Conservation (phyloP, 225 moss, liverwort and hornwort genomes). For the Climacium dendroides region DNA sequence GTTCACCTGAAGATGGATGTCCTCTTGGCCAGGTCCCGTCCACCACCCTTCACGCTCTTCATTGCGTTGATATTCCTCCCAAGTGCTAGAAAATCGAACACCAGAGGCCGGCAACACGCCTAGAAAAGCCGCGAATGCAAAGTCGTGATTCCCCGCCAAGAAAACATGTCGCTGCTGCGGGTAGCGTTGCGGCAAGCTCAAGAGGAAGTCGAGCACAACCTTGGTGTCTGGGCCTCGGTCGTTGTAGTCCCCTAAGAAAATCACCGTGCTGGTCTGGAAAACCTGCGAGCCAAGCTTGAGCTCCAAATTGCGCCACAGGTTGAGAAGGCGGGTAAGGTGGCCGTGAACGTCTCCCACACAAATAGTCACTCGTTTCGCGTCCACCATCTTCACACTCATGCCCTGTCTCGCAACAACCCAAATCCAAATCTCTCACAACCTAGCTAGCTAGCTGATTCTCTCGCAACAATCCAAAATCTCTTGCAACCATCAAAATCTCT, state of each 20-base stretch:
- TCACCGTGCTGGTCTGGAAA: constrained; percentile 39
- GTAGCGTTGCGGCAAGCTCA: constrained; percentile 32
- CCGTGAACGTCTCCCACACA: constrained; percentile 91
- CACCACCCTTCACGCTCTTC: constrained; percentile 86
- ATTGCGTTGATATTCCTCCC: constrained; percentile 48
- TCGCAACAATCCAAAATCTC: background rate
- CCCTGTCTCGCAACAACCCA: background rate
- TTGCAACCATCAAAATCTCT: background rate
- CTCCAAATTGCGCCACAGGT: constrained; percentile 75
- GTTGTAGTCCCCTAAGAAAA: constrained; percentile 86
- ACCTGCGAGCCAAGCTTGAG: constrained; percentile 17
- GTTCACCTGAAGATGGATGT: constrained; percentile 52
- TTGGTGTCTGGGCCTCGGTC: constrained; percentile 62
- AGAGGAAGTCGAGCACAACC: constrained; percentile 66
- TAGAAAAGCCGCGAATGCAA: constrained; percentile 74
- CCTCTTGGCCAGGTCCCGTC: constrained; percentile 66
- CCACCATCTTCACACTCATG: constrained; percentile 15
- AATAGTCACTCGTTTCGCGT: constrained; percentile 29
- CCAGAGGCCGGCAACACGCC: constrained; percentile 50
- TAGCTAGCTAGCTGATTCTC: background rate
- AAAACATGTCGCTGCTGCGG: constrained; percentile 69
- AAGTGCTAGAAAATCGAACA: constrained; percentile 49
- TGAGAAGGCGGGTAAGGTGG: constrained; percentile 38
- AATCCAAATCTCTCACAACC: background rate
- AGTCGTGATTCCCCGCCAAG: constrained; percentile 89